These are phyloP conservation scores for Fusarium nygamai DNA, from an alignment of 2,329 filamentous ascomycete species.

Conservation along the genomic window DNA sequence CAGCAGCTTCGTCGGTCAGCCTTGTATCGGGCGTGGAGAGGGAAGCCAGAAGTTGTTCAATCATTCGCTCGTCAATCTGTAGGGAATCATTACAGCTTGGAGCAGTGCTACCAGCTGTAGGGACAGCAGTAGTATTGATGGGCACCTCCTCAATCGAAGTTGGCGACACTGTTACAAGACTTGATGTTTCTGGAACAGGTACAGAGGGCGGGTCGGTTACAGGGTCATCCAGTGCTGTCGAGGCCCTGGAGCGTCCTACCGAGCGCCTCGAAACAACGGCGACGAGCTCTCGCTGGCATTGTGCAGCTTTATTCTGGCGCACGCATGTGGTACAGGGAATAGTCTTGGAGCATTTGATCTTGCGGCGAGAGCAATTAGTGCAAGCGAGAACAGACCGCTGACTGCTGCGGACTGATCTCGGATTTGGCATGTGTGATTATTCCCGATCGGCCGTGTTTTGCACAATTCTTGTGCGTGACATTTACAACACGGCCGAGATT, in stretches of 20 bases:
- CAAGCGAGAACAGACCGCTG: not conserved
- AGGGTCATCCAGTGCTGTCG: not conserved
- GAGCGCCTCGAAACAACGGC: not conserved
- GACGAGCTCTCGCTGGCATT: not conserved
- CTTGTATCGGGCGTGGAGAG: not conserved
- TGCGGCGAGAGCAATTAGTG: not conserved
- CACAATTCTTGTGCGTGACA: not conserved
- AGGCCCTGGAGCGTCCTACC: not conserved
- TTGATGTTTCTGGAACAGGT: not conserved
- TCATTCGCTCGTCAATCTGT: not conserved
- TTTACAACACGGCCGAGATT: not conserved
- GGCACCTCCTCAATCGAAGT: accelerated
- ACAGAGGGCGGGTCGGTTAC: too few relatives aligned
- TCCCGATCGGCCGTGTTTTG: not conserved
- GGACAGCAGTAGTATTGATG: not conserved
- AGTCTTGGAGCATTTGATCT: not conserved
- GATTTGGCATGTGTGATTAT: not conserved
- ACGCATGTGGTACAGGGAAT: not conserved
- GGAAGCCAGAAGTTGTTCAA: not conserved
- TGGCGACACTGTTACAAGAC: accelerated
- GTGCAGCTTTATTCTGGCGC: not conserved
- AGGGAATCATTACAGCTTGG: accelerated
- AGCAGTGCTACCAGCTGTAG: not conserved
- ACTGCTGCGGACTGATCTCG: not conserved
- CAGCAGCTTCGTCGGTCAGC: not conserved